phyloP scores from a whole-genome alignment of 306 rosid genomes.

The Lagenaria siceraria region DNA sequence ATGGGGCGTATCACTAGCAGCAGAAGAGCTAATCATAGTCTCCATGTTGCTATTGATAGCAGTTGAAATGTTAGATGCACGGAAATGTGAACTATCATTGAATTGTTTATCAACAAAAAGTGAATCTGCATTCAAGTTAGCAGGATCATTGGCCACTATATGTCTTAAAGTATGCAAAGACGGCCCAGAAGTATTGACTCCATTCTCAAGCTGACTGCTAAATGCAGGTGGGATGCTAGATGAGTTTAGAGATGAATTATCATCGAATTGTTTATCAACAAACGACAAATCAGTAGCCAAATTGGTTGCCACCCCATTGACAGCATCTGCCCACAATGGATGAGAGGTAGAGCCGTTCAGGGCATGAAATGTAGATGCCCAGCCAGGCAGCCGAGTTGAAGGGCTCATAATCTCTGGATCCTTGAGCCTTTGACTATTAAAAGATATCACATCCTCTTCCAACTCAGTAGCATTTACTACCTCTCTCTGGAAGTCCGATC shows the following conservation, averaged over 20 bases:
- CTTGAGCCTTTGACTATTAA: constrained; percentile 64
- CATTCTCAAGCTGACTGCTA: constrained; percentile 39
- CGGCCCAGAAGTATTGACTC: constrained; percentile 25
- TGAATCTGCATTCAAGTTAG: constrained; percentile 27
- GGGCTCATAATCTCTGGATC: constrained; percentile 63
- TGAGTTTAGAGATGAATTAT: constrained; percentile 21
- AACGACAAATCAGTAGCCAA: constrained; percentile 28
- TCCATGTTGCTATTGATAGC: constrained; percentile 40
- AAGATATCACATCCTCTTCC: constrained; percentile 65
- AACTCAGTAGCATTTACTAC: constrained; percentile 27
- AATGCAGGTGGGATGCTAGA: constrained; percentile 18
- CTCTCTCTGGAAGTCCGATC: constrained; percentile 24
- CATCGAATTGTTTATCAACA: constrained; percentile 26
- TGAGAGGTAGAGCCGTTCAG: constrained; percentile 27
- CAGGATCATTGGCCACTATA: constrained; percentile 23
- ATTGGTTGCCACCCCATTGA: constrained; percentile 11
- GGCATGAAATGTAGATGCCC: constrained; percentile 22
- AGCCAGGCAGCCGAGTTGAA: constrained; percentile 34
- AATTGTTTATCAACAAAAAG: constrained; percentile 22
- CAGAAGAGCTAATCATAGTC: constrained; percentile 29
- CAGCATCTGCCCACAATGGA: constrained; percentile 24
- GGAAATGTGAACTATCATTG: constrained; percentile 26
- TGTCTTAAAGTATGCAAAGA: constrained; percentile 15
- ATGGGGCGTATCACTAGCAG: constrained; percentile 21
- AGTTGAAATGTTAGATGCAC: constrained; percentile 21